Evolutionary conservation across 768 basidiomycete species (phyloP).

Genomic region (Rhizopogon salebrosus): DNA sequence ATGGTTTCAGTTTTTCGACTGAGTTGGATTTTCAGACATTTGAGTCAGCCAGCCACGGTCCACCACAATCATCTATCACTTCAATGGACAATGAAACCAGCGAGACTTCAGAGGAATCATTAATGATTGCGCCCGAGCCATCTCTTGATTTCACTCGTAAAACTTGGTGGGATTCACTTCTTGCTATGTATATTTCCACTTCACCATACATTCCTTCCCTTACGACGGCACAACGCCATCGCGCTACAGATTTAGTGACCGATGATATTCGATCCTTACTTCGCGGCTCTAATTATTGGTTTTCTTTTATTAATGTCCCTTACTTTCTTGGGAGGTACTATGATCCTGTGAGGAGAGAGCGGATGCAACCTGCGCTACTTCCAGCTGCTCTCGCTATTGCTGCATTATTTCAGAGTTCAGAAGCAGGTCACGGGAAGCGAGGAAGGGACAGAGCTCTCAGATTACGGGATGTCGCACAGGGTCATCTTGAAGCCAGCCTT

Average conservation of each 20-base stretch:
- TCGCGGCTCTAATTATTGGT: constrained; percentile 61
- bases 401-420: constrained; percentile 68
- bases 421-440: constrained; percentile 42
- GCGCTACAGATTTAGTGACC: constrained; percentile 40
- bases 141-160: constrained; percentile 64
- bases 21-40: constrained; percentile 3
- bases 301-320: constrained; percentile 70
- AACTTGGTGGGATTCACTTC: constrained; percentile 75
- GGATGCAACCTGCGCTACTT: constrained; percentile 65
- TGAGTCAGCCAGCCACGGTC: background rate
- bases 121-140: constrained; percentile 44
- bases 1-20: constrained; percentile 4
- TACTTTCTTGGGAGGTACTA: constrained; percentile 57
- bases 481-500: constrained; percentile 64
- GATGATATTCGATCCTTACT: constrained; percentile 62
- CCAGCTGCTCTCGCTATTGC: constrained; percentile 59
- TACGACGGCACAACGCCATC: constrained; percentile 39
- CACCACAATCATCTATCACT: constrained; percentile 6
- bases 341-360: constrained; percentile 46
- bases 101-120: constrained; percentile 10
- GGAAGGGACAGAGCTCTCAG: constrained; percentile 55
- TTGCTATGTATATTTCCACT: constrained; percentile 44
- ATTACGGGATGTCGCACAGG: constrained; percentile 64
- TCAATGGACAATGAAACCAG: constrained; percentile 10
- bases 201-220: constrained; percentile 29